phyloP scores from a whole-genome alignment of 139 green algal species.

The Ostreobium quekettii region DNA sequence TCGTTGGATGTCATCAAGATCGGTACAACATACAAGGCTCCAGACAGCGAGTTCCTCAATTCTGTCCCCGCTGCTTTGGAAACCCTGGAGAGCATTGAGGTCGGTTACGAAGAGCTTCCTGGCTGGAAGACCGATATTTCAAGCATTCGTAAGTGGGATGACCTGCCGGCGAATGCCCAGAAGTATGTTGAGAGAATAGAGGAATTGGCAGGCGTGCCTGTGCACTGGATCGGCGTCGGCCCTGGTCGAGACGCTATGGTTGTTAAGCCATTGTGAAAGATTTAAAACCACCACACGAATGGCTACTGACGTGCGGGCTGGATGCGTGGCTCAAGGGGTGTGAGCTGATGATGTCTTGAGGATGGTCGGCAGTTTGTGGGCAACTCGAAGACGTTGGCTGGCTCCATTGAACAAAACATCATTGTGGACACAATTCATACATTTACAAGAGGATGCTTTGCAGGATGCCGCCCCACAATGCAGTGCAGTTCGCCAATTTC shows the following conservation, averaged over 20 bases:
- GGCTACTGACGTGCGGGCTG: no score
- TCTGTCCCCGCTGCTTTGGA: constrained; percentile 65
- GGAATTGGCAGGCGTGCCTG: constrained; percentile 70
- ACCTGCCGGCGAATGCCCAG: constrained; percentile 72
- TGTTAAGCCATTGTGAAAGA: no score
- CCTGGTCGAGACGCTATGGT: constrained; percentile 90
- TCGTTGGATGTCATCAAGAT: constrained; percentile 83
- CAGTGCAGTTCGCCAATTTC: no score
- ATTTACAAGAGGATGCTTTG: no score
- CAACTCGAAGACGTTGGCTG: no score
- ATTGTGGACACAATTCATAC: no score
- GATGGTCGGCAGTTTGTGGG: no score
- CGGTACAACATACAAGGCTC: constrained; percentile 33
- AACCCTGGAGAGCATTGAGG: constrained; percentile 54
- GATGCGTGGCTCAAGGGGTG: no score
- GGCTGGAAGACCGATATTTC: constrained; percentile 88
- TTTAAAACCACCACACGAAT: no score
- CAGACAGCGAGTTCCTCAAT: constrained; percentile 29
- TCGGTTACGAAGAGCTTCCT: constrained; percentile 89
- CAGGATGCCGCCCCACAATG: no score
- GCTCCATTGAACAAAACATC: no score
- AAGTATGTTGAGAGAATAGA: constrained; percentile 81
- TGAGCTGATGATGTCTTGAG: no score
- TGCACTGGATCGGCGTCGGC: constrained; percentile 94
- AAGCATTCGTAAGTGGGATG: constrained; percentile 58